Conservation (phyloP, 192 early-diverging fungal genomes). For the Coemansia nantahalensis region DNA sequence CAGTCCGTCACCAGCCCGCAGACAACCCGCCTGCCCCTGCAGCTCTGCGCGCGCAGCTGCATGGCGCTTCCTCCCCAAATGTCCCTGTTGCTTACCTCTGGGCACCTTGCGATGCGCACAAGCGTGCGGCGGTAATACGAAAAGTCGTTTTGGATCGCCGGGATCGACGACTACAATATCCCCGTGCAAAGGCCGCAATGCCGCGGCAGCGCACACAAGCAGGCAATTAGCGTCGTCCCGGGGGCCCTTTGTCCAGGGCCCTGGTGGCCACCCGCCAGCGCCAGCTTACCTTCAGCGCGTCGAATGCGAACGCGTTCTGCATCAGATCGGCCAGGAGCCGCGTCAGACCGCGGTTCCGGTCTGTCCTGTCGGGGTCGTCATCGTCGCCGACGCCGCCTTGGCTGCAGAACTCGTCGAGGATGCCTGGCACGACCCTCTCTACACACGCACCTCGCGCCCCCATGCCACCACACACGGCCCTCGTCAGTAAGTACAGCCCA, state of each 20-base stretch:
- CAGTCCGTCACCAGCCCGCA: not conserved
- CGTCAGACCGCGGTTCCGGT: conserved; percentile 72
- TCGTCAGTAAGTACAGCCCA: too few species aligned
- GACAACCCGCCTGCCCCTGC: not conserved
- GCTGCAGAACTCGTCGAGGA: conserved; percentile 66
- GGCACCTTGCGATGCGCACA: conserved; percentile 68
- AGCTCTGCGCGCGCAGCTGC: too few species aligned
- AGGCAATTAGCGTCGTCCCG: too few species aligned
- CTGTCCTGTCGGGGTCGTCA: conserved; percentile 14
- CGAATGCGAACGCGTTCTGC: conserved; percentile 88
- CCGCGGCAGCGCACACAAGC: too few species aligned
- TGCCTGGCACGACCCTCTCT: conserved; percentile 63
- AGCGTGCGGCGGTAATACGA: conserved; percentile 94
- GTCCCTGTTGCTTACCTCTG: conserved; percentile 53
- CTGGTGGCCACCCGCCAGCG: too few species aligned
- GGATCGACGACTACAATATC: conserved; percentile 40
- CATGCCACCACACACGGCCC: not conserved
- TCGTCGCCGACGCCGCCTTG: conserved; percentile 54
- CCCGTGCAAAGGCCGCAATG: too few species aligned
- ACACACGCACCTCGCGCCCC: conserved; percentile 3
- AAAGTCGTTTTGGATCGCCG: conserved; percentile 91
- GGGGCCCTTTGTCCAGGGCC: too few species aligned
- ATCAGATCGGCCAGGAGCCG: conserved; percentile 80
- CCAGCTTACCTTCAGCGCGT: conserved; percentile 77
- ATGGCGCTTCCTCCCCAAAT: not conserved